A percentile compares a stretch with the other conserved stretches of the same genome.
phyloP scores from a whole-genome alignment of 2,329 filamentous ascomycete genomes.

The Cordyceps tenuipes region DNA sequence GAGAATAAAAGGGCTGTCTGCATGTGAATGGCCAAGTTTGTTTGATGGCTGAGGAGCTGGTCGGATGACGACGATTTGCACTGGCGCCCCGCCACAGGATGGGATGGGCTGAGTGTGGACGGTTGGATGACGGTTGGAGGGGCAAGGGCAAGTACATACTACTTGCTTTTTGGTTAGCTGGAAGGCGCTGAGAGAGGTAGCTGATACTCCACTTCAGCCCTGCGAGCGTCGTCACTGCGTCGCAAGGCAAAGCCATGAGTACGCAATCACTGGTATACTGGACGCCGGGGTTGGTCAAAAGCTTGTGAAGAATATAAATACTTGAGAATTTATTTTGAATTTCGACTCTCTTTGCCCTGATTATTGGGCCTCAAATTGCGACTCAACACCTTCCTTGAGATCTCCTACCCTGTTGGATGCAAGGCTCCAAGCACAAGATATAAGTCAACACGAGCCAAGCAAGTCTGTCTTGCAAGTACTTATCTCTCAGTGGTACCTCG shows the following conservation, averaged over 20 bases:
- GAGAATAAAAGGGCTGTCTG: background rate
- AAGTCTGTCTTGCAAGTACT: too few species aligned
- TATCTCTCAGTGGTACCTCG: too few species aligned
- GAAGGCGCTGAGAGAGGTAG: too few species aligned
- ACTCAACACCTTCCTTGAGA: too few species aligned
- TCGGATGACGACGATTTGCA: constrained; percentile 6
- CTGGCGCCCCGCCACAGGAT: constrained; percentile 5
- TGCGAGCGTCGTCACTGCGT: constrained; percentile 9
- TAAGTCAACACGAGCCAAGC: too few species aligned
- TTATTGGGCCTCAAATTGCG: too few species aligned
- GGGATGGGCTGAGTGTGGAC: background rate
- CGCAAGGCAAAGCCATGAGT: background rate
- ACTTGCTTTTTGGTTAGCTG: background rate
- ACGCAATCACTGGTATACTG: background rate
- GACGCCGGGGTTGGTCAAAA: too few species aligned
- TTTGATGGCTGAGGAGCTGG: background rate
- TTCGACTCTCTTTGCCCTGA: too few species aligned
- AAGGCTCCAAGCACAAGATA: too few species aligned
- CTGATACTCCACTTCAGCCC: background rate
- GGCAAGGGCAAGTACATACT: background rate
- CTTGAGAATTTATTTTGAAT: too few species aligned
- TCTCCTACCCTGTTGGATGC: too few species aligned
- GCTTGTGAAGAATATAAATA: too few species aligned
- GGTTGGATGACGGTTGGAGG: background rate
- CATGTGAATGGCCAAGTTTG: background rate